These are phyloP conservation scores for Aspergillus hancockii DNA, from an alignment of 495 filamentous ascomycete species.

Conservation along the genomic window DNA sequence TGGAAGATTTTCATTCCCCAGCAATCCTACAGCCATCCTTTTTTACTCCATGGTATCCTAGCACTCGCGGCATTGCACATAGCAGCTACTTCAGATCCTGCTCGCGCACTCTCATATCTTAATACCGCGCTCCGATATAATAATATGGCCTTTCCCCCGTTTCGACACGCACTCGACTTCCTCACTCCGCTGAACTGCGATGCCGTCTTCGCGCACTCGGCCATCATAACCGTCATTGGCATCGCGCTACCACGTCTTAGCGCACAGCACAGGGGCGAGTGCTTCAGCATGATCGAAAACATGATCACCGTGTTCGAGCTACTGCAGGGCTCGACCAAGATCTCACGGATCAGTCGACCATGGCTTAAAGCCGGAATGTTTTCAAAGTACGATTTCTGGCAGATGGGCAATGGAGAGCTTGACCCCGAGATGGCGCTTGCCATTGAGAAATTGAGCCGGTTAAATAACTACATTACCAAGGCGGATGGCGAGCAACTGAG, in stretches of 20 bases:
- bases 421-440: slow-evolving; percentile 21
- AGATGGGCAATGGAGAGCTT: slow-evolving; percentile 13
- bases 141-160: slow-evolving; percentile 41
- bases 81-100: slow-evolving; percentile 32
- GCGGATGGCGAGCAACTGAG: slow-evolving; percentile 10
- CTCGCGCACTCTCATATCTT: slow-evolving; percentile 34
- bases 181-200: slow-evolving; percentile 44
- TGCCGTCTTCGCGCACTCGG: slow-evolving; percentile 50
- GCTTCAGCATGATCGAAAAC: slow-evolving; percentile 27
- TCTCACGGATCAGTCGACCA: slow-evolving; percentile 20
- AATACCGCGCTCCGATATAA: slow-evolving; percentile 48
- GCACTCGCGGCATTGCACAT: slow-evolving; percentile 53
- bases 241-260: slow-evolving; percentile 42
- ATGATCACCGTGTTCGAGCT: slow-evolving; percentile 31
- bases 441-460: slow-evolving; percentile 15
- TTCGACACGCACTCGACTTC: slow-evolving; percentile 42
- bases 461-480: slow-evolving; percentile 14
- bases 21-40: slow-evolving; percentile 45
- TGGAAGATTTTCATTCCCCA: slow-evolving; percentile 41
- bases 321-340: slow-evolving; percentile 34
- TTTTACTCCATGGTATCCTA: slow-evolving; percentile 54
- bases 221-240: slow-evolving; percentile 43
- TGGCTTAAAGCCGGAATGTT: slow-evolving; percentile 31
- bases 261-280: slow-evolving; percentile 12
- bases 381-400: slow-evolving; percentile 22